Conservation (phyloP, 2,329 filamentous ascomycete species). For the Colletotrichum orbiculare region DNA sequence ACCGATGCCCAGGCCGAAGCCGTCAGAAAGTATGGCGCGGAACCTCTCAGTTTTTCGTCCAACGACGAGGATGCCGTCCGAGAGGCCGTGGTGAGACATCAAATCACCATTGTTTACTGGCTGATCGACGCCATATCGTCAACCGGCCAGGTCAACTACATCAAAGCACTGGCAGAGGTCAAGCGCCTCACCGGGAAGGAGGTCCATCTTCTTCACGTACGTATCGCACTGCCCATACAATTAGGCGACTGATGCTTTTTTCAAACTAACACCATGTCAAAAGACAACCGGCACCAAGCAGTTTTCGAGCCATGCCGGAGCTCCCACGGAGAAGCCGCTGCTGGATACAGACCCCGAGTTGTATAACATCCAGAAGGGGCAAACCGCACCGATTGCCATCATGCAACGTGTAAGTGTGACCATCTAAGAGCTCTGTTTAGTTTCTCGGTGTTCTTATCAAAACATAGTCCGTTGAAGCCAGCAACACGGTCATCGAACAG, state of each 20-base stretch:
- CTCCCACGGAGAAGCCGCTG: conserved; percentile 53
- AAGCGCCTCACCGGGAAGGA: conserved; percentile 41
- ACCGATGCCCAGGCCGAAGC: conserved; percentile 55
- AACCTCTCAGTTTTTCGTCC: conserved; percentile 54
- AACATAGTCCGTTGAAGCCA: conserved; percentile 51
- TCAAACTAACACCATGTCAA: too few relatives aligned
- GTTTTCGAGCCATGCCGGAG: conserved; percentile 59
- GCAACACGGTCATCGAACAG: conserved; percentile 55
- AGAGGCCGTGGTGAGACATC: conserved; percentile 50
- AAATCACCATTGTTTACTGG: conserved; percentile 61
- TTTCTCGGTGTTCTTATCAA: neutral
- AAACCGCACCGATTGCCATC: neutral
- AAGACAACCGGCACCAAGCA: conserved; percentile 62
- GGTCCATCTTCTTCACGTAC: conserved; percentile 7
- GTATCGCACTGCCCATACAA: neutral
- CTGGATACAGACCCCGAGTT: conserved; percentile 51
- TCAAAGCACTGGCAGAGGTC: conserved; percentile 58
- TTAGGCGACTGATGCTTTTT: too few relatives aligned
- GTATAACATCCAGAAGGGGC: neutral
- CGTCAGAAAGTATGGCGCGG: conserved; percentile 55
- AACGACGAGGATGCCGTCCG: conserved; percentile 49
- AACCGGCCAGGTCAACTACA: conserved; percentile 51
- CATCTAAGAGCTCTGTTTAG: neutral
- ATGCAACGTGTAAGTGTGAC: neutral
- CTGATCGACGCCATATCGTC: conserved; percentile 54